These are phyloP conservation scores for Blastobotrys arbuscula DNA, from an alignment of 1,139 yeast genomes.

Conservation along the genomic window DNA sequence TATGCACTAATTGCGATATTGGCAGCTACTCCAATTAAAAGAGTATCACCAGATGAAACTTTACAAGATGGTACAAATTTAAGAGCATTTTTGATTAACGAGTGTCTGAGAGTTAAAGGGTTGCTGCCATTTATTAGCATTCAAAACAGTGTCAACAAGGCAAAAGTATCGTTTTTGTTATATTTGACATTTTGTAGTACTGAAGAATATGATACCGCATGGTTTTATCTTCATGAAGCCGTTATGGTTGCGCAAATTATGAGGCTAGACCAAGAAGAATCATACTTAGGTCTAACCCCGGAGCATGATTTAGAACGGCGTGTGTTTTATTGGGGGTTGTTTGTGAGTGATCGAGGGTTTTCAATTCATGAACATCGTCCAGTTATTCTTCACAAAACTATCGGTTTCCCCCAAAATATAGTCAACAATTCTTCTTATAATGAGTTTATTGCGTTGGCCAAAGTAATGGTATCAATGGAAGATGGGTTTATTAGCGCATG, in stretches of 20 bases:
- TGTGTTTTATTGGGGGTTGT: slow-evolving; percentile 17
- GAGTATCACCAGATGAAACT: slow-evolving; percentile 10
- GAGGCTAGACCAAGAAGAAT: slow-evolving; percentile 13
- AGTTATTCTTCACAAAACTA: slow-evolving; percentile 13
- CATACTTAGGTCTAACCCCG: slow-evolving; percentile 10
- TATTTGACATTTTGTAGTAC: slow-evolving; percentile 16
- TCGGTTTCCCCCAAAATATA: slow-evolving; percentile 9
- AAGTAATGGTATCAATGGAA: slow-evolving; percentile 17
- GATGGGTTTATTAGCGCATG: slow-evolving; percentile 15
- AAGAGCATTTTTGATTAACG: slow-evolving; percentile 12
- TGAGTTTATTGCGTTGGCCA: slow-evolving; percentile 15
- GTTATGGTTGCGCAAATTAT: slow-evolving; percentile 15
- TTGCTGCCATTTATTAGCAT: slow-evolving; percentile 9
- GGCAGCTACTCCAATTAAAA: slow-evolving; percentile 15
- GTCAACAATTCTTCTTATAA: slow-evolving; percentile 1
- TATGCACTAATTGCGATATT: slow-evolving; percentile 14
- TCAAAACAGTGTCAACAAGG: slow-evolving; percentile 2
- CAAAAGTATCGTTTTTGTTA: slow-evolving; percentile 14
- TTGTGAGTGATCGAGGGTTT: slow-evolving; percentile 18
- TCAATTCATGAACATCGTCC: slow-evolving; percentile 17
- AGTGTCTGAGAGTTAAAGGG: slow-evolving; percentile 15
- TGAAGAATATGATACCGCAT: slow-evolving; percentile 16
- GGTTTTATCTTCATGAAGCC: slow-evolving; percentile 17
- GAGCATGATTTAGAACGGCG: slow-evolving; percentile 14
- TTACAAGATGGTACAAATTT: slow-evolving; percentile 1